phyloP scores from a whole-genome alignment of 2,329 filamentous ascomycete genomes.

The Fusarium continuum region DNA sequence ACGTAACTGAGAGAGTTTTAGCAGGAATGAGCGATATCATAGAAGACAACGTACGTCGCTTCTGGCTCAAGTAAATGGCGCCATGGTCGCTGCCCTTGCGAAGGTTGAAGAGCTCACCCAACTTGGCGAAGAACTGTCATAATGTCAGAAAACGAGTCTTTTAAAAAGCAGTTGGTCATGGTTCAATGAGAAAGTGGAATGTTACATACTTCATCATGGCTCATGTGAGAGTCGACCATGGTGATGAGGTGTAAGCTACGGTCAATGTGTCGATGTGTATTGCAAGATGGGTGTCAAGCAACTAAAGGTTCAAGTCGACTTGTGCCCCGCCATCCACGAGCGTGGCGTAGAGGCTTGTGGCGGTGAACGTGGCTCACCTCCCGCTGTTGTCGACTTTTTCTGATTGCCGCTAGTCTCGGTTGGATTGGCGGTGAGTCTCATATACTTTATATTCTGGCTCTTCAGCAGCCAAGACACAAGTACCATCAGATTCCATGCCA shows the following conservation, averaged over 20 bases:
- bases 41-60: constrained; percentile 66
- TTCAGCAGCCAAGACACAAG: neutral
- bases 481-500: neutral
- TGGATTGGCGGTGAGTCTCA: constrained; percentile 2
- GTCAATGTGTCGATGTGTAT: constrained; percentile 6
- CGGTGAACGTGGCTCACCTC: constrained; percentile 1
- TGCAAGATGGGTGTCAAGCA: constrained; percentile 14
- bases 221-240: constrained; percentile 40
- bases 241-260: constrained; percentile 1
- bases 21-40: neutral
- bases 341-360: constrained; percentile 22
- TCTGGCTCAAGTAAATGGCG: constrained; percentile 78
- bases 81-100: constrained; percentile 76
- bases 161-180: neutral
- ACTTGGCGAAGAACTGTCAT: constrained; percentile 75
- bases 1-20: constrained; percentile 51
- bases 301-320: constrained; percentile 25
- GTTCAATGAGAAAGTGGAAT: too few species aligned
- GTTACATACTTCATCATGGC: constrained; percentile 43
- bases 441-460: neutral
- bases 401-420: neutral
- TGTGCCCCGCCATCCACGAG: constrained; percentile 39
- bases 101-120: constrained; percentile 73
- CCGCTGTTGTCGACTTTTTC: too few species aligned
- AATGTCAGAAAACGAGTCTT: constrained; percentile 11